phyloP scores from a whole-genome alignment of 306 rosid genomes.

The Fragaria iinumae region DNA sequence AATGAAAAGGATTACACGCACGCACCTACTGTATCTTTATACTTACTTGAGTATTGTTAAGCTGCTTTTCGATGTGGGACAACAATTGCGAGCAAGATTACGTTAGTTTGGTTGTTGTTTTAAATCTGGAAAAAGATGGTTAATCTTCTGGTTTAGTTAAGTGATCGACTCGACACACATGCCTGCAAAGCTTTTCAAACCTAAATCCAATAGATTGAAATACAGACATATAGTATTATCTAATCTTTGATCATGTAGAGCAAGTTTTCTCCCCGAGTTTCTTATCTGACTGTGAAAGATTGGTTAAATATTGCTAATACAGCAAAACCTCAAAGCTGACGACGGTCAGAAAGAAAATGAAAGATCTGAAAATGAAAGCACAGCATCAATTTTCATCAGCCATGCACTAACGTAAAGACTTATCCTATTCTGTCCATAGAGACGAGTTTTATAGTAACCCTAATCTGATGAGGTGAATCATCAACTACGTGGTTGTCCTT shows the following conservation, averaged over 20 bases:
- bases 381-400: background rate
- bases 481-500: background rate
- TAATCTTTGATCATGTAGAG: background rate
- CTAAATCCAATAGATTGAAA: background rate
- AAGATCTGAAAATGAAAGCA: conserved; percentile 30
- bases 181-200: background rate
- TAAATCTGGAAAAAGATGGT: background rate
- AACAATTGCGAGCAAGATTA: conserved; percentile 9
- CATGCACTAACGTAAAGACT: background rate
- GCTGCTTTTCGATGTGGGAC: conserved; percentile 14
- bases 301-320: conserved; percentile 27
- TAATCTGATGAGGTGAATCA: background rate
- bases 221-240: too few relatives aligned
- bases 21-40: background rate
- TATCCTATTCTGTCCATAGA: background rate
- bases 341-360: conserved; percentile 28
- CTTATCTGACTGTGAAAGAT: conserved; percentile 10
- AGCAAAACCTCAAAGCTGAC: conserved; percentile 37
- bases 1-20: background rate
- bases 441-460: background rate
- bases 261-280: conserved; percentile 25
- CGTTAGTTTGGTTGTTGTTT: background rate
- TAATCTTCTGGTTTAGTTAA: background rate
- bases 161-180: background rate
- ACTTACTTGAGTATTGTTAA: background rate